Evolutionary conservation across 2,329 filamentous ascomycete genomes (phyloP).

Genomic region (Akanthomyces dipterigenus): DNA sequence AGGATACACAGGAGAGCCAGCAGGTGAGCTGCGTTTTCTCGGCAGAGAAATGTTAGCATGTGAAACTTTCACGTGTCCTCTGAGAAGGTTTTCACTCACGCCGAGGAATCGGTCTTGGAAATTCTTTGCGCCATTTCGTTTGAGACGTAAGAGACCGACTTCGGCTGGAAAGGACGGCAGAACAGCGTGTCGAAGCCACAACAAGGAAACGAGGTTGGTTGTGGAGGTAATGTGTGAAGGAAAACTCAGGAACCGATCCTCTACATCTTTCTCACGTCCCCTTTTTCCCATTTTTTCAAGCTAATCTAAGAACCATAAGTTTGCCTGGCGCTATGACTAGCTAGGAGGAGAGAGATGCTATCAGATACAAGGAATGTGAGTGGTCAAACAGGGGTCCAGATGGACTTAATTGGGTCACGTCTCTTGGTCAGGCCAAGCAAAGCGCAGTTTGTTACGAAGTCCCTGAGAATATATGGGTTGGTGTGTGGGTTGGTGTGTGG

Average conservation of each 20-base stretch:
- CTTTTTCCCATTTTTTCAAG: background rate
- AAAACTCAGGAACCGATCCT: background rate
- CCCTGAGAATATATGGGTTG: background rate
- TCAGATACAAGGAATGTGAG: background rate
- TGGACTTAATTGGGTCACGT: background rate
- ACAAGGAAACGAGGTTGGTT: background rate
- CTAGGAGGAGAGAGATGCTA: background rate
- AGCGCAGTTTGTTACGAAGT: background rate
- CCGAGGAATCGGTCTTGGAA: constrained; percentile 1
- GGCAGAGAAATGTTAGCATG: background rate
- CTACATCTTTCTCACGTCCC: background rate
- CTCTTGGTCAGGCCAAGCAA: background rate
- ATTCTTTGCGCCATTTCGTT: constrained; percentile 1
- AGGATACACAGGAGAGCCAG: constrained; percentile 26
- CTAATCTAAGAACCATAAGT: constrained; percentile 2
- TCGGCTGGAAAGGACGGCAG: too few relatives aligned
- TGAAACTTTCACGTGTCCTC: background rate
- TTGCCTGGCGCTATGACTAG: constrained; percentile 4
- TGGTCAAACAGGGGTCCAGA: background rate
- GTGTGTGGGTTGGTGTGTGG: background rate
- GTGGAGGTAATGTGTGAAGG: background rate
- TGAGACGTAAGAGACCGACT: background rate
- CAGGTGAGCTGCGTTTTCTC: background rate
- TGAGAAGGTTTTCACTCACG: background rate
- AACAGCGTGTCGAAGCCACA: background rate